These are phyloP conservation scores for Cyberlindnera maclurae DNA, from an alignment of 805 yeast species.

Conservation along the genomic window DNA sequence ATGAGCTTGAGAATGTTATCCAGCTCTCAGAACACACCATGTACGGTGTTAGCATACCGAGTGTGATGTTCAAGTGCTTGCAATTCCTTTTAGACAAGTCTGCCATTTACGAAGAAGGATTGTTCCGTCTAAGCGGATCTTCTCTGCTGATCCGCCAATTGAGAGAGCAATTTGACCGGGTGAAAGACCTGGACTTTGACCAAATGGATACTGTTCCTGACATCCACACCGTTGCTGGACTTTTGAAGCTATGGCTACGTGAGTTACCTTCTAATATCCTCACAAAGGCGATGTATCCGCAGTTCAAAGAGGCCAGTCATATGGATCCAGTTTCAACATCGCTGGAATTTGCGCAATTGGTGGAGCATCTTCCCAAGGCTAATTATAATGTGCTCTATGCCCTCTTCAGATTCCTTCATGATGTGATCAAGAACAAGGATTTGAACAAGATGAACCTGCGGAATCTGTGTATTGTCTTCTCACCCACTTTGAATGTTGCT, in stretches of 20 bases:
- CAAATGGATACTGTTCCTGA: constrained; percentile 41
- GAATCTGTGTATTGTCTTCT: constrained; percentile 74
- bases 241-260: constrained; percentile 75
- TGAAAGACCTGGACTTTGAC: constrained; percentile 61
- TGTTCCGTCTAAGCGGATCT: constrained; percentile 87
- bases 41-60: constrained; percentile 48
- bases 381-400: constrained; percentile 55
- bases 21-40: constrained; percentile 43
- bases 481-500: constrained; percentile 70
- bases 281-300: constrained; percentile 40
- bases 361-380: constrained; percentile 38
- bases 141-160: constrained; percentile 64
- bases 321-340: constrained; percentile 24
- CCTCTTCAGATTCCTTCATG: constrained; percentile 59
- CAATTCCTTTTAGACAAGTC: constrained; percentile 56
- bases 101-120: constrained; percentile 83
- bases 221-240: constrained; percentile 81
- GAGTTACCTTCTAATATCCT: constrained; percentile 67
- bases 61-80: constrained; percentile 69
- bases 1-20: constrained; percentile 47
- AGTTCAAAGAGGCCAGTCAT: constrained; percentile 29
- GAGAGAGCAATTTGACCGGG: constrained; percentile 60
- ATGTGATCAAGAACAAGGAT: constrained; percentile 53
- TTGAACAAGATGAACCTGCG: constrained; percentile 78
- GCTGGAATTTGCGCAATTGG: constrained; percentile 26